Evolutionary conservation across 768 basidiomycete genomes (phyloP).

Genomic region (Neoboletus subvelutipes): DNA sequence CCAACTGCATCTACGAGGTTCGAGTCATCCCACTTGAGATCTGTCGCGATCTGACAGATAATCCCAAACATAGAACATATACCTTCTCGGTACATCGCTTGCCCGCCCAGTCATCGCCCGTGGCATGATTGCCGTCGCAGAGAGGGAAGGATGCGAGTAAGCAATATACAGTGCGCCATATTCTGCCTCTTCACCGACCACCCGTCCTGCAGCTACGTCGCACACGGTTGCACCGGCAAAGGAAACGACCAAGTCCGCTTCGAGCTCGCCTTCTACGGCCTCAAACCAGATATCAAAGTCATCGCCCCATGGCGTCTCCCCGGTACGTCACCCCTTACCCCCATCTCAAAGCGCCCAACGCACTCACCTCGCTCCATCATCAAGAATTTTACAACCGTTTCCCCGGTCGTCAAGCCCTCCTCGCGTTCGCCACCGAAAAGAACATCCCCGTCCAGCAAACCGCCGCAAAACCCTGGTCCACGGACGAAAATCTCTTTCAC

Average conservation of each 20-base stretch:
- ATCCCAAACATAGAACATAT: constrained; percentile 67
- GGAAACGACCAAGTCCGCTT: constrained; percentile 99
- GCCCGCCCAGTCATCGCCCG: constrained; percentile 98
- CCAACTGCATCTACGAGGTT: constrained; percentile 98
- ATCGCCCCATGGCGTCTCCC: constrained; percentile 98
- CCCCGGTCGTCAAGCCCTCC: constrained; percentile 90
- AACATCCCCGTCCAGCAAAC: constrained; percentile 94
- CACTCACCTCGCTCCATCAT: constrained; percentile 1
- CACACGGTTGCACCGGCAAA: constrained; percentile 99
- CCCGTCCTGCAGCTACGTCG: constrained; percentile 67
- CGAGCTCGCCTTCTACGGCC: constrained; percentile 97
- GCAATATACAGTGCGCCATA: constrained; percentile 25
- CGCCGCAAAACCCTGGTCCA: constrained; percentile 97
- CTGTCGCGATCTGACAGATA: neutral
- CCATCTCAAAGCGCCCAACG: neutral
- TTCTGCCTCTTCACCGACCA: neutral
- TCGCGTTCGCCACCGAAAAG: constrained; percentile 85
- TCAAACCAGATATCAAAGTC: constrained; percentile 98
- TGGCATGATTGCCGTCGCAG: constrained; percentile 95
- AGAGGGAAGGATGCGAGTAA: constrained; percentile 92
- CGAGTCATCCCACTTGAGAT: constrained; percentile 5
- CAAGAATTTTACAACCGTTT: constrained; percentile 96
- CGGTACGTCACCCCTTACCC: constrained; percentile 43
- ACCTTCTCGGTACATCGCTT: constrained; percentile 95
- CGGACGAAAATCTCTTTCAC: constrained; percentile 99